A percentile compares a stretch with the other conserved stretches of the same genome.
phyloP scores from a whole-genome alignment of 805 yeast species.

The Hermanozyma aechmeae region DNA sequence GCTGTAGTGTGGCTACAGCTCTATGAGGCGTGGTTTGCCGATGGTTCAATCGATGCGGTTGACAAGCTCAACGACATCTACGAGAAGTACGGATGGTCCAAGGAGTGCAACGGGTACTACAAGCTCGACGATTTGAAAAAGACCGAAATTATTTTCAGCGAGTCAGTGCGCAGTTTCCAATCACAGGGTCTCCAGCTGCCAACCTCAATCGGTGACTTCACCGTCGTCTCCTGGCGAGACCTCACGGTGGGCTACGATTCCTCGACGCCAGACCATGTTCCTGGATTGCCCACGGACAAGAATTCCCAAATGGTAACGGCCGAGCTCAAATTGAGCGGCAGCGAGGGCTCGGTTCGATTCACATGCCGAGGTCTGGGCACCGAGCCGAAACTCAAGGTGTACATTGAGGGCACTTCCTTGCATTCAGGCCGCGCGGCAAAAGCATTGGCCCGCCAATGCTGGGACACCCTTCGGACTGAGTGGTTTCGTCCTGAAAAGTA shows the following conservation, averaged over 20 bases:
- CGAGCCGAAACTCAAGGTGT: slow-evolving; percentile 88
- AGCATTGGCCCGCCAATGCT: slow-evolving; percentile 49
- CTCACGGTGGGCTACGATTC: slow-evolving; percentile 78
- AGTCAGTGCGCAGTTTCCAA: slow-evolving; percentile 29
- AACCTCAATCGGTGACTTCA: slow-evolving; percentile 42
- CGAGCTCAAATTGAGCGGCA: slow-evolving; percentile 19
- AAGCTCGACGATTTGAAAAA: slow-evolving; percentile 43
- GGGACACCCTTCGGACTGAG: slow-evolving; percentile 46
- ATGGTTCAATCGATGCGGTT: slow-evolving; percentile 28
- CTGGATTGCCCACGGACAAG: slow-evolving; percentile 62
- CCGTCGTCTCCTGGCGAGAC: slow-evolving; percentile 68
- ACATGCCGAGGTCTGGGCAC: slow-evolving; percentile 95
- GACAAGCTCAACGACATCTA: slow-evolving; percentile 52
- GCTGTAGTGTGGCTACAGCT: slow-evolving; percentile 67
- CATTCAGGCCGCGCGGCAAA: slow-evolving; percentile 37
- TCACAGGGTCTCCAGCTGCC: slow-evolving; percentile 30
- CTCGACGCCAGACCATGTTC: slow-evolving; percentile 44
- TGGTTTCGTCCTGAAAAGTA: slow-evolving; percentile 64
- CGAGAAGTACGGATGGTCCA: slow-evolving; percentile 65
- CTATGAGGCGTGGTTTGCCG: slow-evolving; percentile 41
- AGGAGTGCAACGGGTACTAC: slow-evolving; percentile 84
- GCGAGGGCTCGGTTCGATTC: slow-evolving; percentile 44
- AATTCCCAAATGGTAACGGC: slow-evolving; percentile 83
- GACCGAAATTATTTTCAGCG: slow-evolving; percentile 47
- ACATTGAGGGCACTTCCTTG: slow-evolving; percentile 65